Conservation (phyloP, 192 early-diverging fungal species). For the Spizellomyces punctatus region DNA sequence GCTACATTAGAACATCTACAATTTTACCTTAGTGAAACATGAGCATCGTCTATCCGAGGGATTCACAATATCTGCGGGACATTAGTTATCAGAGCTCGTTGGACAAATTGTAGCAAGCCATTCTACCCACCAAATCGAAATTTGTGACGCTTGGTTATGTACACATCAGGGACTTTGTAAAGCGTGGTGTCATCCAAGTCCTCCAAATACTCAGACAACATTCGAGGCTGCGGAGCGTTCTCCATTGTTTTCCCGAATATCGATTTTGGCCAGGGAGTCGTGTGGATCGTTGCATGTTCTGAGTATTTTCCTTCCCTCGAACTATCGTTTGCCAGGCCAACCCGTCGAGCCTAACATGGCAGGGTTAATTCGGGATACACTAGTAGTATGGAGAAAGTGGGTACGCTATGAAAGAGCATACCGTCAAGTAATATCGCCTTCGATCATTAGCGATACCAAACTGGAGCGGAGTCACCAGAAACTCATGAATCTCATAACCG, state of each 20-base stretch:
- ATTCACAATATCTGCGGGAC: constrained; percentile 35
- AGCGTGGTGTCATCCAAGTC: constrained; percentile 22
- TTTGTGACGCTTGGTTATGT: constrained; percentile 39
- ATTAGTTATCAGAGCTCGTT: background rate
- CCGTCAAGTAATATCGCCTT: constrained; percentile 56
- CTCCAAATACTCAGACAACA: constrained; percentile 37
- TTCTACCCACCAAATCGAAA: constrained; percentile 40
- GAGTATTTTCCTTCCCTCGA: too few relatives aligned
- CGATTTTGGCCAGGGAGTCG: too few relatives aligned
- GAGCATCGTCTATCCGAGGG: constrained; percentile 26
- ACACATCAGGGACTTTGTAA: constrained; percentile 38
- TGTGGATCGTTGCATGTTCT: too few relatives aligned
- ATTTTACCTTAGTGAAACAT: constrained; percentile 54
- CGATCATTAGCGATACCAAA: constrained; percentile 60
- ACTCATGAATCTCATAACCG: constrained; percentile 49
- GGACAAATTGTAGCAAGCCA: constrained; percentile 2
- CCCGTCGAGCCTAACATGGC: background rate
- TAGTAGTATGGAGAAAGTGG: background rate
- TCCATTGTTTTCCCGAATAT: too few relatives aligned
- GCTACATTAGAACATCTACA: too few relatives aligned
- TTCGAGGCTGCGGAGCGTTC: constrained; percentile 23
- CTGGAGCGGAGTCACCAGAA: constrained; percentile 47
- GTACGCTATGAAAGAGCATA: background rate
- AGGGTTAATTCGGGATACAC: background rate
- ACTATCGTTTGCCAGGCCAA: too few relatives aligned